Conservation (phyloP, 176 grass and related monocot genomes). For the Poa annua region DNA sequence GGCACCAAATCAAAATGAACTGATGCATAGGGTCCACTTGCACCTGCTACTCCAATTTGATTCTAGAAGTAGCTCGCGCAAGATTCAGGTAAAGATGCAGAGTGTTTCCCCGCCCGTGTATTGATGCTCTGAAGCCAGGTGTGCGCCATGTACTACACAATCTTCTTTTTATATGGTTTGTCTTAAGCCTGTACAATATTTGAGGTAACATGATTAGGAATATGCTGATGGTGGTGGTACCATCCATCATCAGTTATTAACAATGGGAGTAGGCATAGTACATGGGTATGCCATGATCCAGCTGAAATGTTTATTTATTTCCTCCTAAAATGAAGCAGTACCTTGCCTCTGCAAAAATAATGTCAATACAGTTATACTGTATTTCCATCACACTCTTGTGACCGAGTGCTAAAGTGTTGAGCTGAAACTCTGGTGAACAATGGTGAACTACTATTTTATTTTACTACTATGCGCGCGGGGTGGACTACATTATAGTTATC, state of each 20-base stretch:
- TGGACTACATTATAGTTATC: neutral
- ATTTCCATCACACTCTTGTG: neutral
- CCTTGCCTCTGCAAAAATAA: neutral
- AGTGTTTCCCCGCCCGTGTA: conserved; percentile 34
- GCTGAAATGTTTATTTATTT: neutral
- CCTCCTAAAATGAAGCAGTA: neutral
- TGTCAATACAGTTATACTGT: neutral
- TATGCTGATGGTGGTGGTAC: conserved; percentile 4
- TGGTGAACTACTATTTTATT: neutral
- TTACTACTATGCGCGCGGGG: neutral
- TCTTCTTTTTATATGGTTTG: conserved; percentile 10
- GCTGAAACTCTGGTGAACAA: neutral
- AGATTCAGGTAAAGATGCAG: conserved; percentile 37
- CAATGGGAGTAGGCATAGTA: neutral
- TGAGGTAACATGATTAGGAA: conserved; percentile 29
- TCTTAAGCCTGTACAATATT: conserved; percentile 15
- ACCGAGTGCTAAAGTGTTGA: neutral
- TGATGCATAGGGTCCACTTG: neutral
- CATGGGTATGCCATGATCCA: conserved; percentile 16
- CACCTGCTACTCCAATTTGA: conserved; percentile 1
- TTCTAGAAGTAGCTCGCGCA: conserved; percentile 4
- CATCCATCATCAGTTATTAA: neutral
- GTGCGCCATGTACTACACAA: conserved; percentile 46
- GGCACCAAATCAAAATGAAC: neutral
- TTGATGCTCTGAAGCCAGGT: conserved; percentile 36